phyloP scores from a whole-genome alignment of 345 rosid genomes.

The Euphorbia tirucalli region DNA sequence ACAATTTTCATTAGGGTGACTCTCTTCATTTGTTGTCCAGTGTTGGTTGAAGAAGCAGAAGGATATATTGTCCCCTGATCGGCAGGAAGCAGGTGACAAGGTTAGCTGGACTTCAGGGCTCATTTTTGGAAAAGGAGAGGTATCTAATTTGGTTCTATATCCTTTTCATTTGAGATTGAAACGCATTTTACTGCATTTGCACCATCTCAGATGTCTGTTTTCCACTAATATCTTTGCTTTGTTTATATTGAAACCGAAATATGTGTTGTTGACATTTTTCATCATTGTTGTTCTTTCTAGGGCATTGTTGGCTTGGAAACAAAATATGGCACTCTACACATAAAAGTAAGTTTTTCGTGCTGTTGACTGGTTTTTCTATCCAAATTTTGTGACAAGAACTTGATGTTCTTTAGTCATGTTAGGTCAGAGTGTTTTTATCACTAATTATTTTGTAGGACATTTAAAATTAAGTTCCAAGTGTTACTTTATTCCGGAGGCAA shows the following conservation, averaged over 20 bases:
- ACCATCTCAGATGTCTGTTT: background rate
- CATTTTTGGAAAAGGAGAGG: constrained; percentile 93
- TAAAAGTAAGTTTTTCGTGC: constrained; percentile 53
- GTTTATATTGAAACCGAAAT: background rate
- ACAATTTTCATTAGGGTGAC: constrained; percentile 3
- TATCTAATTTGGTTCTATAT: constrained; percentile 23
- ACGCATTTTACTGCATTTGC: background rate
- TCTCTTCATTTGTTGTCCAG: constrained; percentile 34
- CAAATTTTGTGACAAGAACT: background rate
- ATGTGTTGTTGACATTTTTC: constrained; percentile 3
- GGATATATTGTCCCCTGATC: constrained; percentile 64
- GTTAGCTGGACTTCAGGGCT: constrained; percentile 94
- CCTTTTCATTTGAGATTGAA: background rate
- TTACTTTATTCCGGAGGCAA: background rate
- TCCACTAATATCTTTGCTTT: background rate
- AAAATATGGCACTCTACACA: constrained; percentile 66
- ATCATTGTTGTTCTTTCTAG: constrained; percentile 33
- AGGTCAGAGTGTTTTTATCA: background rate
- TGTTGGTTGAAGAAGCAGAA: constrained; percentile 99
- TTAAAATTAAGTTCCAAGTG: background rate
- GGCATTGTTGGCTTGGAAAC: constrained; percentile 87
- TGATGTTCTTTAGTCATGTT: background rate
- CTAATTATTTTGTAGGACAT: background rate
- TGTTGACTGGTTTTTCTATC: constrained; percentile 9
- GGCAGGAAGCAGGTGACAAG: constrained; percentile 49